Evolutionary conservation across 768 basidiomycete genomes (phyloP).

Genomic region (Suillus placidus): DNA sequence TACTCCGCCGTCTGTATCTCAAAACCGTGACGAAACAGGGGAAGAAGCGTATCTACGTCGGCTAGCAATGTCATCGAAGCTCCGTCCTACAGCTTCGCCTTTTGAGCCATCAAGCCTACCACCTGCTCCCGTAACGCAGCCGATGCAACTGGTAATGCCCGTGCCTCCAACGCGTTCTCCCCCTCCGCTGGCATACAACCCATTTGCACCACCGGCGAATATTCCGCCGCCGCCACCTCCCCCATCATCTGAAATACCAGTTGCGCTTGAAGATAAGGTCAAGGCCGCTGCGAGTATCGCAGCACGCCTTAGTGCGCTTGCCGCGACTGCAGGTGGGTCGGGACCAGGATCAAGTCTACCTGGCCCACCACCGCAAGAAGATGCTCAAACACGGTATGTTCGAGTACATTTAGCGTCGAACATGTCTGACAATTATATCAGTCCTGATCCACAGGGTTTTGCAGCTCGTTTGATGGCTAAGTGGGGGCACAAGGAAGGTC

Average conservation of each 20-base stretch:
- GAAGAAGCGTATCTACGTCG: conserved; percentile 72
- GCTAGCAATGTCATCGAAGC: conserved; percentile 54
- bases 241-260: conserved; percentile 38
- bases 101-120: conserved; percentile 29
- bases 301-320: conserved; percentile 67
- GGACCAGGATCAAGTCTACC: conserved; percentile 27
- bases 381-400: conserved; percentile 14
- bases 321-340: conserved; percentile 31
- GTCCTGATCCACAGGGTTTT: conserved; percentile 71
- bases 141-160: conserved; percentile 13
- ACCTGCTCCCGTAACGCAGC: conserved; percentile 28
- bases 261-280: conserved; percentile 62
- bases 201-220: conserved; percentile 65
- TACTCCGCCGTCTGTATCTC: not conserved
- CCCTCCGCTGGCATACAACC: conserved; percentile 65
- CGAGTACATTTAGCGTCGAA: not conserved
- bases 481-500: conserved; percentile 94
- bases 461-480: conserved; percentile 92
- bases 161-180: conserved; percentile 44
- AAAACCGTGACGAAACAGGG: conserved; percentile 46
- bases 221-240: conserved; percentile 57
- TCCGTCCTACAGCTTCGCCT: conserved; percentile 32
- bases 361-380: conserved; percentile 37
- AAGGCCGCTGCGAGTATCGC: conserved; percentile 85
- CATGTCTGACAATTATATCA: conserved; percentile 17